Evolutionary conservation across 441 rosid genomes (phyloP).

Genomic region (Viola pubescens): DNA sequence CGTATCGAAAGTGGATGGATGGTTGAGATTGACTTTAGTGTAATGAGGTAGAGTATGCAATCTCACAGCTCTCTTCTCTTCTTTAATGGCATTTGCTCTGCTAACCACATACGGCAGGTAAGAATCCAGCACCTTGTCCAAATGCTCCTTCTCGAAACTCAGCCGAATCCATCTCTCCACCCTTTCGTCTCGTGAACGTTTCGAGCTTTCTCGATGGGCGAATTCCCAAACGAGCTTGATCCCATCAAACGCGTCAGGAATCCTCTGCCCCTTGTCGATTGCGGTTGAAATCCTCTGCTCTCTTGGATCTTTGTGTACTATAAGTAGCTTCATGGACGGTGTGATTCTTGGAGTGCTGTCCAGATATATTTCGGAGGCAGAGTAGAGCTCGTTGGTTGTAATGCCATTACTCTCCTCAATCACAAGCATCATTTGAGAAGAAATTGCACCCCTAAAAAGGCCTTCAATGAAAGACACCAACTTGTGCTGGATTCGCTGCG

Average conservation of each 20-base stretch:
- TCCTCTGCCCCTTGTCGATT: neutral
- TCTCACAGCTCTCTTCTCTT: conserved; percentile 21
- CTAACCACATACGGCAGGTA: conserved; percentile 16
- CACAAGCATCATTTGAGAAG: neutral
- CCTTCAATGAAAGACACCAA: neutral
- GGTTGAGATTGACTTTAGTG: neutral
- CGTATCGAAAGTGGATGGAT: conserved; percentile 22
- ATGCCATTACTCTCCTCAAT: too few species aligned
- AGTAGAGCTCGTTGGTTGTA: neutral
- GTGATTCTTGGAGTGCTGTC: neutral
- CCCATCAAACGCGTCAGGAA: neutral
- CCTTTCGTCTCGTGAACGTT: conserved; percentile 5
- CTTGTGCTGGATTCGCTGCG: neutral
- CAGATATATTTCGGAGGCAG: neutral
- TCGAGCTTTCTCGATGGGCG: neutral
- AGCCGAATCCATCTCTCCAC: too few species aligned
- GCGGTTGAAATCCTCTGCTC: neutral
- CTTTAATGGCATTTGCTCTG: conserved; percentile 20
- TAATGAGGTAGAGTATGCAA: conserved; percentile 15
- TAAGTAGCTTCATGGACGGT: neutral
- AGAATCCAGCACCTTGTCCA: neutral
- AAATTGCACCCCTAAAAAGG: neutral
- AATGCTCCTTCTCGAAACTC: too few species aligned
- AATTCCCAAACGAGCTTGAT: neutral
- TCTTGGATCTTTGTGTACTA: neutral